These are phyloP conservation scores for Aulographum hederae DNA, from an alignment of 2,329 filamentous ascomycete species.

Conservation along the genomic window DNA sequence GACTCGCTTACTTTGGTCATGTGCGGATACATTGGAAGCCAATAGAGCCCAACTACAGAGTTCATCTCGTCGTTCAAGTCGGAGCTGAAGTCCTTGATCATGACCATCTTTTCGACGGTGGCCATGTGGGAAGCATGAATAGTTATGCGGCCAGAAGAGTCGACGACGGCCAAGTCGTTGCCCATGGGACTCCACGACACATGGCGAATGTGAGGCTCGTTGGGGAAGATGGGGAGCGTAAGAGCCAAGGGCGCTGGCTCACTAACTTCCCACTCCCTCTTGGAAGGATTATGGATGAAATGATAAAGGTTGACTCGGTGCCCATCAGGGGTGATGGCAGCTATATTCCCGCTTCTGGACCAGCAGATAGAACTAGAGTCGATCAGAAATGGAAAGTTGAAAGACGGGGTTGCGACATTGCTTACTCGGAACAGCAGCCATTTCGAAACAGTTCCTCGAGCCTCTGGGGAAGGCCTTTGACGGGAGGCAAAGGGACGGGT, in stretches of 20 bases:
- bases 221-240: conserved; percentile 41
- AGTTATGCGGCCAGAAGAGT: conserved; percentile 58
- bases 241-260: conserved; percentile 51
- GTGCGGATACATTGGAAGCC: conserved; percentile 40
- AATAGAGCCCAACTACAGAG: conserved; percentile 67
- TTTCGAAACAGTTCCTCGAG: conserved; percentile 58
- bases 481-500: conserved; percentile 40
- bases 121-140: conserved; percentile 33
- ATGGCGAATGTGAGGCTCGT: conserved; percentile 54
- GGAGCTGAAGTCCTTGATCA: not conserved
- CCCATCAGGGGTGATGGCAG: conserved; percentile 58
- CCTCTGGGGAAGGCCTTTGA: conserved; percentile 51
- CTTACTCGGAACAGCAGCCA: conserved; percentile 64
- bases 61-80: conserved; percentile 48
- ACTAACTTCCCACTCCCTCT: conserved; percentile 60
- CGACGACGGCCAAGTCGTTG: conserved; percentile 68
- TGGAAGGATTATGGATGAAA: conserved; percentile 47
- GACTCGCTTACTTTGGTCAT: conserved; percentile 15
- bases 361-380: conserved; percentile 54
- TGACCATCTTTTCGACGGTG: not conserved
- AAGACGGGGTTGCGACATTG: too few relatives aligned
- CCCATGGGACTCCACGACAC: conserved; percentile 64
- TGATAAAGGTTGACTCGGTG: conserved; percentile 53
- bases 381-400: too few relatives aligned
- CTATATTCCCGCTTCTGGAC: conserved; percentile 77